Evolutionary conservation across 495 filamentous ascomycete species (phyloP), one percentile per base, ranked within the genome.

Genomic region (Talaromyces liani): DNA sequence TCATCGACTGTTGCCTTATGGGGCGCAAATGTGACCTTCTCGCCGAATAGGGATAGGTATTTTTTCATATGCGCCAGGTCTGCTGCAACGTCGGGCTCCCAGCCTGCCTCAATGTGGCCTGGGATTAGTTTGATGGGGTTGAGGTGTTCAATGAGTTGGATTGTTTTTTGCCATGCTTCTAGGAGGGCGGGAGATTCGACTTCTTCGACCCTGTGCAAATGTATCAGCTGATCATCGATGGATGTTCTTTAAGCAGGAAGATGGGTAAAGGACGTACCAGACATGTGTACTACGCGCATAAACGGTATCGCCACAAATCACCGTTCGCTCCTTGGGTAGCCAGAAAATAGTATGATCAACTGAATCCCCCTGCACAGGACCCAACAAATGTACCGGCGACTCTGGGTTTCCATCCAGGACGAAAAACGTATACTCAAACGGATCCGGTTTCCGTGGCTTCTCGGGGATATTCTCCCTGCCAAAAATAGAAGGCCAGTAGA

Each of bases 301-400:
- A 25, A 71, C 64, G 16, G 67, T 64, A 63, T 71, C 69, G 7
- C 69, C 69, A 29, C 58, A 61, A 16, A 71, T 62, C 14, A 71
- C 22, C 31, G 64, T 66, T 20, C 57, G 64, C 39, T 66, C 62
- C 16, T 7, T 25, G 6, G 67, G 69, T 7, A 68, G 45, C 69
- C 69, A 68, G 58, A 71, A 70, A 20, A 71, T 59, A 24, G 69
- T 71, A 60, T 71, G 66, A 47, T 71, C 69, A 1, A 71, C 63
- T 29, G 62, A 62, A 58, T 71, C 69, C 6, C 69, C 69, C 60
- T 67, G 63, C 31, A 71, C 18, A 10, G 69, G 69, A 0, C 67
- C 66, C 18, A 68, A 34, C 25, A 71, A 41, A 9, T 66, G 56
- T 2, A 71, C 54, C 16, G 68, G 68, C 25, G 63, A 61, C 6